Base-by-base conservation (phyloP, 169 alveolate species). In the Babesia microti region DNA sequence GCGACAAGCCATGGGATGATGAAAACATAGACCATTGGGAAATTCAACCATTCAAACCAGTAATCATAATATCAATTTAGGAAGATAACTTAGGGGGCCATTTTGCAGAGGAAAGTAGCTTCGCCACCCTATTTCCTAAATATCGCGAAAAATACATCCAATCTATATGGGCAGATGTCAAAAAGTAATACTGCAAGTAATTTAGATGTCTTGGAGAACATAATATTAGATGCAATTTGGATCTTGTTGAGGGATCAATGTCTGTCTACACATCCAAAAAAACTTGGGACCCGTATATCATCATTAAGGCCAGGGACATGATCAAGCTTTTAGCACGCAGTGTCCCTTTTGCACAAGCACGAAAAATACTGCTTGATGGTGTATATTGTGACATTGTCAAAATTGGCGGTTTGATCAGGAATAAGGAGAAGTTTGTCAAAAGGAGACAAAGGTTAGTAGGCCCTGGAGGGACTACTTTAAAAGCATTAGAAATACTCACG, bases 1-100 rank as follows among this genome's bases (percentile, higher is more conserved):
- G 88, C 55, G 99, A 94, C 23, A 96, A 96, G 73, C 99, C 99
- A 1, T 96, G 99, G 99, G 99, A 96, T 53, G 91, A 91, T 40
- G 98, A 91, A 45, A 95, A 95, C 22, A 88, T 82, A 32, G 99
- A 96, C 58, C 97, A 94, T 67, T 96, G 99, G 98, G 92, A 94
- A 71, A 83, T 93, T 0, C 96, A 88, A 43, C 85, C 86, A 19
- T 89, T 89, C 51, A 68, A 74, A 0, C 54, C 41, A 39, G 90
- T 66, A 58, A 52, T 26, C n/a, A 12, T 66, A 33, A 29, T 44
- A 24, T 40, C 43, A 11, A 21, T 50, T 1, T 83, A 89, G 36
- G 93, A 84, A 32, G 91, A 89, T 54, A 91, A 85, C 82, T 92
- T 94, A 46, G 66, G 78, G 33, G 93, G 96, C 14, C 69, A 75